These are phyloP conservation scores for Alternaria tenuissima DNA, from an alignment of 2,329 filamentous ascomycete species.

Conservation along the genomic window DNA sequence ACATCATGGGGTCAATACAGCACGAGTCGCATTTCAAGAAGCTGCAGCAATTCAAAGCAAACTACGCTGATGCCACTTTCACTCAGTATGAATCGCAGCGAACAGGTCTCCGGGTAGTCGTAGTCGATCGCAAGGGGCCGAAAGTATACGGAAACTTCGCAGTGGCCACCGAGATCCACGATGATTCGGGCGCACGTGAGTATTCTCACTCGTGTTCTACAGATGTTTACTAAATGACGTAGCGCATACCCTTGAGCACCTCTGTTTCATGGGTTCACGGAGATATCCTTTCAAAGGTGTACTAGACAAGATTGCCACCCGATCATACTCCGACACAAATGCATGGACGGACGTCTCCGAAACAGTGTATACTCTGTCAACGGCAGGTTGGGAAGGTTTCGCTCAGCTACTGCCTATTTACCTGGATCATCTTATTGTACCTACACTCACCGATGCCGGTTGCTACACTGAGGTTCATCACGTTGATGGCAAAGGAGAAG, in stretches of 20 bases:
- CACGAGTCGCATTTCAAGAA: conserved; percentile 74
- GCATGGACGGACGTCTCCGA: conserved; percentile 98
- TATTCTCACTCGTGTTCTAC: neutral
- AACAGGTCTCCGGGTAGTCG: conserved; percentile 93
- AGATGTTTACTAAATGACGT: conserved; percentile 13
- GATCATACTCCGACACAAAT: conserved; percentile 93
- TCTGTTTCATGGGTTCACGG: conserved; percentile 76
- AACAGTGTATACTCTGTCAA: conserved; percentile 94
- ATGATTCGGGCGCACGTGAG: conserved; percentile 85
- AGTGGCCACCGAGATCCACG: conserved; percentile 94
- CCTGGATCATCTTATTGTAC: conserved; percentile 90
- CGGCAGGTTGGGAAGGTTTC: conserved; percentile 96
- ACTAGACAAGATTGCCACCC: conserved; percentile 89
- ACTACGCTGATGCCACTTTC: conserved; percentile 88
- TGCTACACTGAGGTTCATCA: conserved; percentile 98
- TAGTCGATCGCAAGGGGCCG: conserved; percentile 92
- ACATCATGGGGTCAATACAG: conserved; percentile 42
- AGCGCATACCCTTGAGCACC: conserved; percentile 62
- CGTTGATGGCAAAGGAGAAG: conserved; percentile 89
- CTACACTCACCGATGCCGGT: conserved; percentile 88
- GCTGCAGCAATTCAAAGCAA: conserved; percentile 83
- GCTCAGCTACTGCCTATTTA: conserved; percentile 93
- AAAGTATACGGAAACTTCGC: conserved; percentile 91
- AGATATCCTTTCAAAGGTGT: conserved; percentile 95
- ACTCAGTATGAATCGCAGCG: conserved; percentile 95